Evolutionary conservation across 139 green algal genomes (phyloP).

Genomic region (Eudorina sp.): DNA sequence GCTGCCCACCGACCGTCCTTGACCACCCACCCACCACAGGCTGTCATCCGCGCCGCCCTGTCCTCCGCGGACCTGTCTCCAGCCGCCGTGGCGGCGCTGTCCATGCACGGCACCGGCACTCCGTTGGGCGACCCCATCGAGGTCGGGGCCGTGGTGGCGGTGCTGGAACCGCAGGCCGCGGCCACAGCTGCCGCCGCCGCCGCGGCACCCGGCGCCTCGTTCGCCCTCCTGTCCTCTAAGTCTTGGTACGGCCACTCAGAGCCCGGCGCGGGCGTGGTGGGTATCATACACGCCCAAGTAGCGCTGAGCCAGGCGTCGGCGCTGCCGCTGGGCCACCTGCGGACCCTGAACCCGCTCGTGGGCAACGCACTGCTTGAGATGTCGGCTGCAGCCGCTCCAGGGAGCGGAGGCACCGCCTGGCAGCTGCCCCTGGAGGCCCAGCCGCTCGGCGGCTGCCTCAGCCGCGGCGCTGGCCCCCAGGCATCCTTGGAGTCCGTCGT

Average conservation of each 20-base stretch:
- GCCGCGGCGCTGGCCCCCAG: neutral
- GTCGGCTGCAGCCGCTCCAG: constrained; percentile 1
- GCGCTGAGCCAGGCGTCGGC: constrained; percentile 17
- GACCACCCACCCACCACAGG: too few relatives aligned
- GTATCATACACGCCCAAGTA: constrained; percentile 61
- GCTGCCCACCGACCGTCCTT: too few relatives aligned
- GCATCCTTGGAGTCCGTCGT: neutral
- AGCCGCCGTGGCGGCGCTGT: constrained; percentile 61
- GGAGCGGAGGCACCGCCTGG: neutral
- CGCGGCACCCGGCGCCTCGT: neutral
- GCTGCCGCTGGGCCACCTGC: constrained; percentile 70
- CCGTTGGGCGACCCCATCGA: constrained; percentile 91
- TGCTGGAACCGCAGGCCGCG: neutral
- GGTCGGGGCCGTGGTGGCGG: constrained; percentile 64
- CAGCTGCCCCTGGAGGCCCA: constrained; percentile 19
- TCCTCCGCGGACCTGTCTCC: constrained; percentile 24
- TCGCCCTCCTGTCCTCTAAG: constrained; percentile 81
- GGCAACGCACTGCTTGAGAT: neutral
- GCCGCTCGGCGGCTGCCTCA: neutral
- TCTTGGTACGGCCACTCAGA: constrained; percentile 82
- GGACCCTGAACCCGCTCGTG: constrained; percentile 76
- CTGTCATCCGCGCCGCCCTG: constrained; percentile 76
- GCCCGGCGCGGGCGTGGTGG: constrained; percentile 76
- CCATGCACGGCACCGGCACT: constrained; percentile 87
- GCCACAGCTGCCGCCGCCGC: neutral